phyloP scores from a whole-genome alignment of 148 eudicot species.

The Oxyria digyna region DNA sequence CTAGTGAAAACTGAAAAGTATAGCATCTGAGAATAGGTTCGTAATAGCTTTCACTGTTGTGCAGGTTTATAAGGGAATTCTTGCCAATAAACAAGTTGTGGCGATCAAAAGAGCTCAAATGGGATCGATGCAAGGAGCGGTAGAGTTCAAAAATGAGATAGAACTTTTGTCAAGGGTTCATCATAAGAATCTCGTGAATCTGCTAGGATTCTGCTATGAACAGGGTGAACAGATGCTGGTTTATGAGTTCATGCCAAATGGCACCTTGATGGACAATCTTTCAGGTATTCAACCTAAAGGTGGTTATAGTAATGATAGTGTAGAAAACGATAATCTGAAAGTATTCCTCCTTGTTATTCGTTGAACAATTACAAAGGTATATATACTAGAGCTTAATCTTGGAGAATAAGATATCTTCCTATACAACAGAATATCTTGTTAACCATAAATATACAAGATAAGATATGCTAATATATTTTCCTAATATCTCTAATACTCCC shows the following conservation, averaged over 20 bases:
- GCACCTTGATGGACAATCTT: constrained; percentile 62
- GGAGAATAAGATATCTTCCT: too few relatives aligned
- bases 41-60: neutral
- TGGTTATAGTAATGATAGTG: too few relatives aligned
- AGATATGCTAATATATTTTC: too few relatives aligned
- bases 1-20: constrained; percentile 1
- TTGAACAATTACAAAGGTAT: too few relatives aligned
- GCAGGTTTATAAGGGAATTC: constrained; percentile 72
- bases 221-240: constrained; percentile 76
- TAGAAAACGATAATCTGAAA: too few relatives aligned
- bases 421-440: too few relatives aligned
- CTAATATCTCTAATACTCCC: too few relatives aligned
- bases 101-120: constrained; percentile 72
- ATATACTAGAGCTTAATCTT: too few relatives aligned
- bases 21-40: neutral
- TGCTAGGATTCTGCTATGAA: constrained; percentile 73
- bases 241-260: constrained; percentile 74
- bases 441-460: too few relatives aligned
- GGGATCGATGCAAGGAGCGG: constrained; percentile 73
- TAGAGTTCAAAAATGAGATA: constrained; percentile 77
- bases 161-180: constrained; percentile 92
- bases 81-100: constrained; percentile 41
- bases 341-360: too few relatives aligned
- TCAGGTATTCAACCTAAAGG: constrained; percentile 32
- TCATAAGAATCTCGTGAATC: constrained; percentile 80